Conservation (phyloP, 2,329 filamentous ascomycete species). For the Teratosphaeria nubilosa region DNA sequence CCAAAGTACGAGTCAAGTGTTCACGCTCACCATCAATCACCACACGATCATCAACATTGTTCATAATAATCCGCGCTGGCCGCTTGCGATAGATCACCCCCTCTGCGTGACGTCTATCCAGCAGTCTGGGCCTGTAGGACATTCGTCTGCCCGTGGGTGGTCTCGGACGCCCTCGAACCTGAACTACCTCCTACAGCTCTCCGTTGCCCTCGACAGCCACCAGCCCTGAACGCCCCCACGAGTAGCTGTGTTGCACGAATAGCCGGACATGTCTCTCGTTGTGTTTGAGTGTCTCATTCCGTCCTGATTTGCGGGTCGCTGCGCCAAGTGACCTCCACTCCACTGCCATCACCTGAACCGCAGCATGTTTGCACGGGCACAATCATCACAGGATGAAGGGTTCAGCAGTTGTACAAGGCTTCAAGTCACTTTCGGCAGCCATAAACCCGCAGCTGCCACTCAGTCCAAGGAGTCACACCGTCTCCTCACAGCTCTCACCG, state of each 20-base stretch:
- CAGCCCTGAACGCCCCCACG: too few relatives aligned
- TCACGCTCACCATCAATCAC: background rate
- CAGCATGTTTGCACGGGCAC: background rate
- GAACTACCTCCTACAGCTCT: too few relatives aligned
- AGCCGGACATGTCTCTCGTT: too few relatives aligned
- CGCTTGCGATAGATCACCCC: too few relatives aligned
- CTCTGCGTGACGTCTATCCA: too few relatives aligned
- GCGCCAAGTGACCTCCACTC: background rate
- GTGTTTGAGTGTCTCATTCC: background rate
- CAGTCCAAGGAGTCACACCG: conserved; percentile 48
- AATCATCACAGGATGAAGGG: conserved; percentile 38
- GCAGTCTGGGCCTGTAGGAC: too few relatives aligned
- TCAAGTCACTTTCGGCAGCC: conserved; percentile 43
- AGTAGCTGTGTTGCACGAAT: too few relatives aligned
- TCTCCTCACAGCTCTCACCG: conserved; percentile 50
- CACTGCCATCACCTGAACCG: background rate
- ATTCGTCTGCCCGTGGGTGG: too few relatives aligned
- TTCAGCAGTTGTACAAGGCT: conserved; percentile 34
- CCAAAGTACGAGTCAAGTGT: background rate
- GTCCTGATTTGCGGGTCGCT: background rate
- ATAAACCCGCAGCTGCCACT: conserved; percentile 45
- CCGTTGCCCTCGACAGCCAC: too few relatives aligned
- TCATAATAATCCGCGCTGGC: background rate
- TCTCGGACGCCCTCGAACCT: too few relatives aligned
- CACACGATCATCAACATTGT: background rate